phyloP scores from a whole-genome alignment of 495 filamentous ascomycete genomes.

The Parachaetomium inaequale region DNA sequence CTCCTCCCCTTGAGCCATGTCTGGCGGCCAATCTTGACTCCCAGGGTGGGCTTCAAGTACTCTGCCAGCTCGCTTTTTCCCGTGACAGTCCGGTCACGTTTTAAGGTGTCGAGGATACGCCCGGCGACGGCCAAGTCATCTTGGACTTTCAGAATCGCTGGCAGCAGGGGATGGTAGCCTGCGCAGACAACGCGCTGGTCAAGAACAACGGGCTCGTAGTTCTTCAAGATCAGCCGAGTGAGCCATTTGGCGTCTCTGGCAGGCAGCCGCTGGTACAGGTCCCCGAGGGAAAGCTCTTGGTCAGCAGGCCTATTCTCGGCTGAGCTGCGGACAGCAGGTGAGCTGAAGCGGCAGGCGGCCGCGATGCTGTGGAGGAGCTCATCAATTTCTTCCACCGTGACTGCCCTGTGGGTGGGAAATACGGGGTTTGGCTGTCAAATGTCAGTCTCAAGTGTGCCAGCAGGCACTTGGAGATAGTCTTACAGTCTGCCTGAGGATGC shows the following conservation, averaged over 20 bases:
- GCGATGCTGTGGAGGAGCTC: slow-evolving; percentile 59
- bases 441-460: slow-evolving; percentile 14
- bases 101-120: slow-evolving; percentile 28
- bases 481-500: slow-evolving; percentile 62
- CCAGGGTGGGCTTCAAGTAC: slow-evolving; percentile 58
- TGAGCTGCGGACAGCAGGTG: slow-evolving; percentile 54
- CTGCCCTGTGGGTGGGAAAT: slow-evolving; percentile 34
- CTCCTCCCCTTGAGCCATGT: slow-evolving; percentile 71
- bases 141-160: slow-evolving; percentile 63
- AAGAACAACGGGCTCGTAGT: slow-evolving; percentile 59
- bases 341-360: slow-evolving; percentile 64
- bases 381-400: slow-evolving; percentile 76
- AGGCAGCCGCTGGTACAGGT: slow-evolving; percentile 57
- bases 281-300: slow-evolving; percentile 48
- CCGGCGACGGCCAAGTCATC: slow-evolving; percentile 45
- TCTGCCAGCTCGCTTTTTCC: slow-evolving; percentile 21
- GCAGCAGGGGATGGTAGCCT: slow-evolving; percentile 55
- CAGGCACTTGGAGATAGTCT: slow-evolving; percentile 23
- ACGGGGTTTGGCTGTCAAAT: slow-evolving; percentile 37
- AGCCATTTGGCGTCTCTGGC: slow-evolving; percentile 86
- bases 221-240: slow-evolving; percentile 75
- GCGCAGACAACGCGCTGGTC: slow-evolving; percentile 43
- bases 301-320: slow-evolving; percentile 33
- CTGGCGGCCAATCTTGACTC: slow-evolving; percentile 72
- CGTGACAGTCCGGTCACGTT: slow-evolving; percentile 21